Percentiles rank a stretch among this genome's conserved stretches.
These are phyloP conservation scores for Peniophora sp. DNA, from an alignment of 1,284 basidiomycete genomes.

Conservation along the genomic window DNA sequence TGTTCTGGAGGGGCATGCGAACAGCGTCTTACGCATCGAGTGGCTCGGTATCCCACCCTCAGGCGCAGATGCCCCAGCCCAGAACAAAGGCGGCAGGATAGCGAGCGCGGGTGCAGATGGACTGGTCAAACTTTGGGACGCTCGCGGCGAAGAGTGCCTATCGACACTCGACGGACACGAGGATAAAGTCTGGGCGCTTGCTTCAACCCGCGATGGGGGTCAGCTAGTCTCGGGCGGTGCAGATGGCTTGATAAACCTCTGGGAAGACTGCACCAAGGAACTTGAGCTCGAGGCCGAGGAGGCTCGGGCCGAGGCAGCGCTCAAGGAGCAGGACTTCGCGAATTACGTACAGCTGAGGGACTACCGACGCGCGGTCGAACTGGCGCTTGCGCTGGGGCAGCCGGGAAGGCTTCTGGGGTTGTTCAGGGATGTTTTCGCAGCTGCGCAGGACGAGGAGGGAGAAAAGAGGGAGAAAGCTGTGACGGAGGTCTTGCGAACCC, in stretches of 20 bases:
- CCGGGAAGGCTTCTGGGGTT: slow-evolving; percentile 82
- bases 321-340: slow-evolving; percentile 92
- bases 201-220: slow-evolving; percentile 68
- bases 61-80: slow-evolving; percentile 3
- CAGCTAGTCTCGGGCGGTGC: slow-evolving; percentile 89
- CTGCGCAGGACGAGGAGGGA: neutral
- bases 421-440: slow-evolving; percentile 54
- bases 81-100: slow-evolving; percentile 67
- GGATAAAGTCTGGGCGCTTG: slow-evolving; percentile 94
- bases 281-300: slow-evolving; percentile 68
- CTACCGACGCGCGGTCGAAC: slow-evolving; percentile 84
- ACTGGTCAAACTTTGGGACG: slow-evolving; percentile 92
- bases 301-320: slow-evolving; percentile 62
- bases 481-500: slow-evolving; percentile 74
- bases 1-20: slow-evolving; percentile 96
- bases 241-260: slow-evolving; percentile 89
- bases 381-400: slow-evolving; percentile 90
- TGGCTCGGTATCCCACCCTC: slow-evolving; percentile 52
- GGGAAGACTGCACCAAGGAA: slow-evolving; percentile 87
- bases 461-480: slow-evolving; percentile 64
- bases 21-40: slow-evolving; percentile 90
- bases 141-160: slow-evolving; percentile 81
- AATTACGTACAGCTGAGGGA: slow-evolving; percentile 88
- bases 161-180: slow-evolving; percentile 94
- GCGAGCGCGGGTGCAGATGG: slow-evolving; percentile 90